Base-by-base conservation (phyloP, 192 early-diverging fungal genomes). In the Allomyces arbusculus region DNA sequence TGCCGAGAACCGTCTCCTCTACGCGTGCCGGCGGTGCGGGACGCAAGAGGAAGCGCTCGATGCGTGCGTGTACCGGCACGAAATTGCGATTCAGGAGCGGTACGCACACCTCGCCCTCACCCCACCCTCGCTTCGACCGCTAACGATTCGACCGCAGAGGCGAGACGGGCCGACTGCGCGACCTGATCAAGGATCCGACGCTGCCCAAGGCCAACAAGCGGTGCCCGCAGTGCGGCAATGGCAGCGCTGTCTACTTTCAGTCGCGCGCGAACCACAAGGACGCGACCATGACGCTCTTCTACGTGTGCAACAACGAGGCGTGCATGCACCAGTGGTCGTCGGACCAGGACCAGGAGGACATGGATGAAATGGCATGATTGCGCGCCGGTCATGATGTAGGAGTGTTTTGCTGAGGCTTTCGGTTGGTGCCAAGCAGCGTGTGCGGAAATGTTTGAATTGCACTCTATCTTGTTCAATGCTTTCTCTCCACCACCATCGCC, bases 281-380 rank as follows among this genome's bases (percentile, higher is more conserved):
- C 28, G 80, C 83, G 4, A 84, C 84, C 24, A 89, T 91, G 89
- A 85, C 81, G 23, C 70, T 91, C 23, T 91, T 84, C 70, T 91
- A 89, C 65, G 87, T 87, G 12, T 91, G 89, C 68, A 79, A 80
- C 65, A 83, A 84, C 73, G 69, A 67, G 62, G 70, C 71, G 9
- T 89, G 89, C 68, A 79, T 82, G 55, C 80, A 88, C 73, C 83
- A 86, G 65, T 90, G 89, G 89, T 74, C 78, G 61, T 76, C 75
- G 12, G 72, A 63, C 67, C 14, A 14, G 24, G 23, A 12, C 45
- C 50, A 14, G 11, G 44, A 26, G 45, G 62, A 67, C 23, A 62
- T 23, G 40, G 64, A 44, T 23, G 70, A 33, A 24, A 63, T 5
- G 23, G 44, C 10, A 43, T 23, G 33, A 40, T 40, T 40, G 33